These are phyloP conservation scores for Solanum phureja DNA, from an alignment of 257 asterid genomes.

Conservation along the genomic window DNA sequence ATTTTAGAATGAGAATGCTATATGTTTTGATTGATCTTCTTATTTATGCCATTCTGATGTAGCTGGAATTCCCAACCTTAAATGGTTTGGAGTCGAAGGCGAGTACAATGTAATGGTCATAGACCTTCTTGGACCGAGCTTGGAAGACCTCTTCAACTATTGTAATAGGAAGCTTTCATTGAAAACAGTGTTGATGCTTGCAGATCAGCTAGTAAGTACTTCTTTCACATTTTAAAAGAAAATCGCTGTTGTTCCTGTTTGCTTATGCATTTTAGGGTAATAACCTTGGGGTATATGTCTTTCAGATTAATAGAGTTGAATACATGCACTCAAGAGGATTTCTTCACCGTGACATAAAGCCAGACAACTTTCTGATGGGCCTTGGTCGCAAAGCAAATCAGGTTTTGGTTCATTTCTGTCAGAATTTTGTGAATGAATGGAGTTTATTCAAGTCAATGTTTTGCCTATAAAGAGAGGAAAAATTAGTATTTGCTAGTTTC, in stretches of 20 bases:
- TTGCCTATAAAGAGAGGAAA: neutral
- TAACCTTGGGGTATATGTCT: neutral
- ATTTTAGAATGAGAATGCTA: neutral
- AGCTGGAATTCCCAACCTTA: conserved; percentile 89
- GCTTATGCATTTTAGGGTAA: neutral
- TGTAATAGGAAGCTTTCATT: conserved; percentile 73
- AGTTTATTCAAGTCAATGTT: neutral
- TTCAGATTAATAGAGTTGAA: conserved; percentile 85
- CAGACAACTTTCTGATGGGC: conserved; percentile 92
- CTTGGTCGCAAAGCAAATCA: conserved; percentile 97
- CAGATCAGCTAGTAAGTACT: conserved; percentile 74
- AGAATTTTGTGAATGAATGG: neutral
- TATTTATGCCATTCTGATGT: conserved; percentile 7
- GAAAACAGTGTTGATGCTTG: conserved; percentile 87
- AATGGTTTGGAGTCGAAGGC: conserved; percentile 83
- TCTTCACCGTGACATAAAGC: conserved; percentile 97
- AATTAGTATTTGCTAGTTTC: neutral
- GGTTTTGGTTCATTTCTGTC: conserved; percentile 20
- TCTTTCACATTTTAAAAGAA: neutral
- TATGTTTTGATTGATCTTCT: neutral
- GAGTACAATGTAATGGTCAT: conserved; percentile 88
- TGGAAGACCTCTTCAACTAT: conserved; percentile 85
- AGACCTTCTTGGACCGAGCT: conserved; percentile 91
- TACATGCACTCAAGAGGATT: conserved; percentile 94
- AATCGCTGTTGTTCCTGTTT: neutral